Evolutionary conservation across 192 early-diverging fungal species (phyloP).

Genomic region (Backusella mclennaniae): DNA sequence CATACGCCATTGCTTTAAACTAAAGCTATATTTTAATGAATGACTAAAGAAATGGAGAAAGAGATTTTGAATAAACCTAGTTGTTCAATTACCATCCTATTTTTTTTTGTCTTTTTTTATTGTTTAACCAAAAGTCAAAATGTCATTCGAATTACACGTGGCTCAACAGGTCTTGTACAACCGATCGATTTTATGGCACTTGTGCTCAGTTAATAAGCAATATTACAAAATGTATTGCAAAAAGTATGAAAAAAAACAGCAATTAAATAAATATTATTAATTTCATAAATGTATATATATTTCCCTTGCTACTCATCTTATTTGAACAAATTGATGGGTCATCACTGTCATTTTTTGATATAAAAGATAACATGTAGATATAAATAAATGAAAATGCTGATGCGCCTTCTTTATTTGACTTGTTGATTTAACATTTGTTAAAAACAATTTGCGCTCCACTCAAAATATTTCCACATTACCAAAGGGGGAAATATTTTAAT

Average conservation of each 20-base stretch:
- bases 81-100: background rate
- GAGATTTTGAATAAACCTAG: background rate
- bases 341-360: background rate
- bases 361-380: background rate
- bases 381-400: background rate
- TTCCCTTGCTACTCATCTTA: background rate
- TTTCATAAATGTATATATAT: background rate
- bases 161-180: background rate
- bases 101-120: background rate
- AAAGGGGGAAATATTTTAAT: background rate
- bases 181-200: background rate
- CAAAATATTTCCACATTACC: background rate
- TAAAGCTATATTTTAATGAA: background rate
- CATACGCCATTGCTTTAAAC: background rate
- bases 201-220: background rate
- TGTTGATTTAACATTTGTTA: background rate
- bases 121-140: background rate
- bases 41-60: too few relatives aligned
- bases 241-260: background rate
- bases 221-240: background rate
- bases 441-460: background rate
- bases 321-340: background rate
- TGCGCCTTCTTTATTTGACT: background rate
- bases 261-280: background rate
- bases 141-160: background rate